A percentile compares a stretch with the other conserved stretches of the same genome.
Conservation (phyloP, 2,329 filamentous ascomycete species). For the Cladosporium colombiae region DNA sequence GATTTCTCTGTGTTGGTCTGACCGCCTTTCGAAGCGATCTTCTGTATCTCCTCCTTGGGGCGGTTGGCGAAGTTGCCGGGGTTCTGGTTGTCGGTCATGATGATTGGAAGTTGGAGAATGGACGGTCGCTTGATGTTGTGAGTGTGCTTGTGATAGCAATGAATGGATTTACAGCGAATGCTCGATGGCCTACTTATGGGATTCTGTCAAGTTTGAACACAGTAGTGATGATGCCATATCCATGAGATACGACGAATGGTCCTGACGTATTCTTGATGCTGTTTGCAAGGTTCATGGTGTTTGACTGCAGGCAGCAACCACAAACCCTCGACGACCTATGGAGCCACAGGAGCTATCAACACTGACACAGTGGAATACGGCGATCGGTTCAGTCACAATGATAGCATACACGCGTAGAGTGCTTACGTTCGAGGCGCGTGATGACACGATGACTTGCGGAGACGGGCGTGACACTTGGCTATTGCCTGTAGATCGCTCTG, state of each 20-base stretch:
- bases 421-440: constrained; percentile 2
- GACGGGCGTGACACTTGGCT: not conserved
- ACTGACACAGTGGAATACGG: not conserved
- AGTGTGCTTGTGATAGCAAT: not conserved
- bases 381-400: not conserved
- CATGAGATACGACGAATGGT: not conserved
- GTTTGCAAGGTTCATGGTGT: not conserved
- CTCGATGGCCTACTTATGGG: not conserved
- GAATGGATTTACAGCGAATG: not conserved
- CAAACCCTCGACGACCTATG: too few species aligned
- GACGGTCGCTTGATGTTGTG: not conserved
- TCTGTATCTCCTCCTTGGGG: constrained; percentile 50
- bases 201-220: not conserved
- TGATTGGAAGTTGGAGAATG: not conserved
- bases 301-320: not conserved
- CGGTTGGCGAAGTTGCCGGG: constrained; percentile 57
- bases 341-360: too few species aligned
- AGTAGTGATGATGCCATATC: not conserved
- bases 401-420: constrained; percentile 13
- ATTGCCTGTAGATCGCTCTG: not conserved
- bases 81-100: constrained; percentile 40
- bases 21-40: constrained; percentile 52
- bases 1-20: constrained; percentile 36
- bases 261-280: constrained; percentile 1
- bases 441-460: constrained; percentile 13